Conservation (phyloP, 345 rosid genomes). For the Toxicodendron radicans region DNA sequence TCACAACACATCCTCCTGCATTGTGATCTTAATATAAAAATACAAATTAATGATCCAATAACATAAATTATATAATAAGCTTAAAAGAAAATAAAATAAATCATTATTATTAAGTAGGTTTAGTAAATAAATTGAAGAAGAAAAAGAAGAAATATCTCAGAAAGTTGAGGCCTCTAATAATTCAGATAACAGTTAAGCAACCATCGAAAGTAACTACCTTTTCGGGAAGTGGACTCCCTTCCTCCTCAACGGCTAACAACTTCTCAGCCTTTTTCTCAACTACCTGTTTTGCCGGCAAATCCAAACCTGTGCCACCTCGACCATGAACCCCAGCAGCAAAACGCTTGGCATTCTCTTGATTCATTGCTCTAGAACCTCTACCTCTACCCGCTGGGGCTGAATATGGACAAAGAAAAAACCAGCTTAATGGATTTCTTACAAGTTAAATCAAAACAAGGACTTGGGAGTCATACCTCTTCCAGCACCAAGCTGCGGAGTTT, state of each 20-base stretch:
- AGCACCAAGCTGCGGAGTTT: conserved; percentile 32
- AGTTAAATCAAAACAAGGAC: conserved; percentile 11
- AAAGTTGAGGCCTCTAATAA: conserved; percentile 1
- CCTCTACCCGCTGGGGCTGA: conserved; percentile 40
- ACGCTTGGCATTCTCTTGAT: conserved; percentile 35
- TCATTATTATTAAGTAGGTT: not conserved
- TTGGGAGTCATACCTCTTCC: conserved; percentile 32
- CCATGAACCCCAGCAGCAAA: conserved; percentile 31
- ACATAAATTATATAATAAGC: not conserved
- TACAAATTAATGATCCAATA: not conserved
- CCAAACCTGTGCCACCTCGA: conserved; percentile 28
- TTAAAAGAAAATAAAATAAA: not conserved
- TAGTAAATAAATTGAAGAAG: not conserved
- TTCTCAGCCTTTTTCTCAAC: conserved; percentile 43
- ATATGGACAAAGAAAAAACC: conserved; percentile 14
- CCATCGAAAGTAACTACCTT: conserved; percentile 29
- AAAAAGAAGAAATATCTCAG: not conserved
- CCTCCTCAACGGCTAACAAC: conserved; percentile 35
- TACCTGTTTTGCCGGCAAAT: conserved; percentile 35
- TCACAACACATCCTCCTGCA: not conserved
- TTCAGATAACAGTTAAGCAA: not conserved
- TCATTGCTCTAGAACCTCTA: conserved; percentile 41
- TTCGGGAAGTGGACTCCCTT: conserved; percentile 46
- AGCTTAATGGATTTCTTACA: conserved; percentile 11
- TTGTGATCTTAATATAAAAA: not conserved